A percentile compares a stretch with the other conserved stretches of the same genome.
Conservation (phyloP, 495 filamentous ascomycete genomes). For the Clohesyomyces aquaticus region DNA sequence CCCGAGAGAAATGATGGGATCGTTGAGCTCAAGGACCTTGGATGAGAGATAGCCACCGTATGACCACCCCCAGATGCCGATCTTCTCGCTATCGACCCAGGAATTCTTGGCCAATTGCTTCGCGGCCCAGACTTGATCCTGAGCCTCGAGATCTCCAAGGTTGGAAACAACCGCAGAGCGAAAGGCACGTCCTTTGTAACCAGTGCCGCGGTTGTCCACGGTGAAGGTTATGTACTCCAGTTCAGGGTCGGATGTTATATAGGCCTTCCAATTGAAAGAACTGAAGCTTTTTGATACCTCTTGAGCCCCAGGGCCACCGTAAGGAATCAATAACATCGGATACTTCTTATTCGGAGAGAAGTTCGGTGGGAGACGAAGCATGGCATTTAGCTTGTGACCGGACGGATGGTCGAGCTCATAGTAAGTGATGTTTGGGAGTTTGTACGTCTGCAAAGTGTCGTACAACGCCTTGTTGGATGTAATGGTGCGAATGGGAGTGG, state of each 20-base stretch:
- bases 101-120: slow-evolving; percentile 49
- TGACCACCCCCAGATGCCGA: slow-evolving; percentile 64
- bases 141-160: slow-evolving; percentile 58
- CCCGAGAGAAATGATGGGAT: slow-evolving; percentile 57
- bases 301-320: slow-evolving; percentile 60
- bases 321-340: slow-evolving; percentile 59
- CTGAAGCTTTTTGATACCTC: slow-evolving; percentile 54
- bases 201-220: slow-evolving; percentile 63
- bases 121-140: slow-evolving; percentile 62
- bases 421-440: slow-evolving; percentile 52
- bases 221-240: slow-evolving; percentile 60
- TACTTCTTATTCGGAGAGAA: slow-evolving; percentile 54
- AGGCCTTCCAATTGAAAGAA: slow-evolving; percentile 53
- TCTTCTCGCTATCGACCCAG: slow-evolving; percentile 55
- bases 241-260: slow-evolving; percentile 61
- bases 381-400: slow-evolving; percentile 28
- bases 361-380: slow-evolving; percentile 35
- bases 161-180: slow-evolving; percentile 53
- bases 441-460: slow-evolving; percentile 53
- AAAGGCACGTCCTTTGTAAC: slow-evolving; percentile 57
- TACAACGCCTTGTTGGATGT: slow-evolving; percentile 55
- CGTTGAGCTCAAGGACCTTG: slow-evolving; percentile 59
- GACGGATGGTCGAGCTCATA: slow-evolving; percentile 32
- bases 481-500: slow-evolving; percentile 53
- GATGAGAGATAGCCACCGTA: slow-evolving; percentile 62